Conservation (phyloP, 1,284 basidiomycete species). For the Erythrobasidium hasegawianum region DNA sequence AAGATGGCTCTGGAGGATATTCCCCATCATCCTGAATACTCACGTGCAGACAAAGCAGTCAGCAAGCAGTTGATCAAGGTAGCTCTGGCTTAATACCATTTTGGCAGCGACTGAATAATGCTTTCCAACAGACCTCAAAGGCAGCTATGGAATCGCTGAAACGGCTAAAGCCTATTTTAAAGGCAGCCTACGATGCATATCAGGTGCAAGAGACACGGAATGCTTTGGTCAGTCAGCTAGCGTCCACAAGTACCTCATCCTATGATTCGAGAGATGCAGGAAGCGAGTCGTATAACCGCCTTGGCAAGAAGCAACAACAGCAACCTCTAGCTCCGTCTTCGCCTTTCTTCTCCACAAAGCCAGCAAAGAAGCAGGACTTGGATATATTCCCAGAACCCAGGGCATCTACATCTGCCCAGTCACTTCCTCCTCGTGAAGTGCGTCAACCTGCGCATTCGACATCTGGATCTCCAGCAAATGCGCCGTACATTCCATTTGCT, state of each 20-base stretch:
- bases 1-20: neutral
- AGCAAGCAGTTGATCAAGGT: slow-evolving; percentile 2
- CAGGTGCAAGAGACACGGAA: neutral
- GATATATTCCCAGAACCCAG: too few relatives aligned
- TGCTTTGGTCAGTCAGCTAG: too few relatives aligned
- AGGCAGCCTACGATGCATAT: neutral
- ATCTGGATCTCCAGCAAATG: too few relatives aligned
- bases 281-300: neutral
- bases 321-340: too few relatives aligned
- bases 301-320: neutral
- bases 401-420: too few relatives aligned
- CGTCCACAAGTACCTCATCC: too few relatives aligned
- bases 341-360: too few relatives aligned
- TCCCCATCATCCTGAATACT: neutral
- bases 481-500: neutral
- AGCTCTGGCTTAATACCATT: neutral
- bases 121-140: neutral
- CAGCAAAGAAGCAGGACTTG: too few relatives aligned
- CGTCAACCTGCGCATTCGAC: too few relatives aligned
- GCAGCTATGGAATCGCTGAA: neutral
- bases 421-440: too few relatives aligned
- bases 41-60: neutral
- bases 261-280: neutral
- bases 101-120: neutral
- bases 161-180: neutral